Base-by-base conservation (phyloP, 306 rosid genomes). In the Adenanthera pavonina region DNA sequence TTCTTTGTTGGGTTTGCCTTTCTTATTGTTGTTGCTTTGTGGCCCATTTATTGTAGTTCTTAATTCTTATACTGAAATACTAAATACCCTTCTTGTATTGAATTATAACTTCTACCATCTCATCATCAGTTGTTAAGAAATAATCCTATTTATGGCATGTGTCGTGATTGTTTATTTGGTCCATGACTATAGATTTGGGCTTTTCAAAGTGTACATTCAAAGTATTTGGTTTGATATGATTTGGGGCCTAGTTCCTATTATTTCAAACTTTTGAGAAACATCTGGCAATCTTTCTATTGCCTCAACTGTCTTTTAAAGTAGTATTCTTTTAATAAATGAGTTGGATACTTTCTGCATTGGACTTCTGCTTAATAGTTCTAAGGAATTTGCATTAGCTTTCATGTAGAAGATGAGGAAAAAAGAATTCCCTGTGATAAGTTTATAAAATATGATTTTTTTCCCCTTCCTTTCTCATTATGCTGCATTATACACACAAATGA, bases 61-160 rank as follows among this genome's bases (percentile, higher is more conserved):
- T 0, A 46, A 38, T 36, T 75, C 76, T 52, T 33, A 15, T 46
- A 46, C 51, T 46, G 51, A 8, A 8, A 8, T 67, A 30, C 47
- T 51, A n/a, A 47, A 33, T 69, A 79, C 33, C 69, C 43, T 69
- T 78, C 30, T 78, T 68, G 41, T 79, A 57, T 79, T 34, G 69
- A 41, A 41, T 41, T 41, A 41, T 41, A 41, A 41, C 46, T 41
- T 41, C 7, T 41, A 41, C 46, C 1, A 4, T 41, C 46, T 41
- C 8, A 41, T 41, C 8, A 44, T 64, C 38, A 12, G 38, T 64
- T 35, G 8, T 62, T 41, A 15, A 0, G 49, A 17, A 19, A 33
- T 3, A 7, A 8, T 8, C 48, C 71, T 3, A 19, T 19, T 25
- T 69, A 10, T 20, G 38, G 4, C 14, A 40, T 68, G 8, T 52